Percentiles rank a stretch among this genome's conserved stretches.
Evolutionary conservation across 148 eudicot genomes (phyloP).

Genomic region (Vaccinium darrowii): DNA sequence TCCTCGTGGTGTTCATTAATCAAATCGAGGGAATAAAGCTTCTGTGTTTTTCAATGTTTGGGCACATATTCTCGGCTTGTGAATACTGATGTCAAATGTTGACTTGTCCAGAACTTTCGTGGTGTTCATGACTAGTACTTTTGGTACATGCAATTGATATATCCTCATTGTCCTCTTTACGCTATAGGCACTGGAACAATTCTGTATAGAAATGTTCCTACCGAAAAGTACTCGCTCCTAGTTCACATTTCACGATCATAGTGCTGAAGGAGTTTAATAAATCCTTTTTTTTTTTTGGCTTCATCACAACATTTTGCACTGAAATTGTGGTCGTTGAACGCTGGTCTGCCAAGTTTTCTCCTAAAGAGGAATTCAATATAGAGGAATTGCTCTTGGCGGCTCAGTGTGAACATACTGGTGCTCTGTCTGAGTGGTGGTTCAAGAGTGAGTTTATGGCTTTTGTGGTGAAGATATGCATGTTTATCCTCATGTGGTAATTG

Average conservation of each 20-base stretch:
- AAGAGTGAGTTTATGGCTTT: neutral
- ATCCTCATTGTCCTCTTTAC: neutral
- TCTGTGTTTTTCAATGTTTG: neutral
- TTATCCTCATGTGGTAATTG: neutral
- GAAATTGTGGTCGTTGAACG: neutral
- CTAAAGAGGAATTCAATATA: no score
- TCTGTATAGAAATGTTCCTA: neutral
- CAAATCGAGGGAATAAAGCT: neutral
- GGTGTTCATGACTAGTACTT: no score
- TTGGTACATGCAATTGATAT: neutral
- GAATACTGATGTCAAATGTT: no score
- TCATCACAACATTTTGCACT: neutral
- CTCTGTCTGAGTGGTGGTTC: neutral
- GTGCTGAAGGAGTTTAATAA: no score
- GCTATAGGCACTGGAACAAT: neutral
- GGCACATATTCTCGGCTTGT: neutral
- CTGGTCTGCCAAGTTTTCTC: neutral
- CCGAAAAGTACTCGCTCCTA: neutral
- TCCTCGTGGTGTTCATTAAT: neutral
- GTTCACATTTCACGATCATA: no score
- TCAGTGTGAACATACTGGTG: neutral
- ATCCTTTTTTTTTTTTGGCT: neutral
- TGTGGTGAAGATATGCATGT: neutral
- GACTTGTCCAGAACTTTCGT: neutral
- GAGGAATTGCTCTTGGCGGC: neutral